Conservation (phyloP, 2,329 filamentous ascomycete genomes). For the Neocucurbitaria cava region DNA sequence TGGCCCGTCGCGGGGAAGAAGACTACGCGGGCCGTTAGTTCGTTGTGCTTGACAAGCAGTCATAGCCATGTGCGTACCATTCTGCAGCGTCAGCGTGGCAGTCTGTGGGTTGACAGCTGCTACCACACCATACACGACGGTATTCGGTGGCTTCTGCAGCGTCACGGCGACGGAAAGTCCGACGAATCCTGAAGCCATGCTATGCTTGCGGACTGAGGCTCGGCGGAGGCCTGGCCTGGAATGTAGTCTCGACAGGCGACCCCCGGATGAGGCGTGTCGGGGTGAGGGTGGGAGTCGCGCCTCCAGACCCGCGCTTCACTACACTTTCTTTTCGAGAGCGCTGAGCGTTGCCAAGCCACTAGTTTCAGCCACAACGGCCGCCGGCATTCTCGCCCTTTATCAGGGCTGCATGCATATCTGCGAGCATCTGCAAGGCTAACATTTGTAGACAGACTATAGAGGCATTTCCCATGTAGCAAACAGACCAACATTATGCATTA, state of each 20-base stretch:
- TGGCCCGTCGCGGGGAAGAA: conserved; percentile 63
- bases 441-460: background rate
- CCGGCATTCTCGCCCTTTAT: conserved; percentile 4
- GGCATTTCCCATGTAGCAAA: background rate
- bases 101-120: conserved; percentile 71
- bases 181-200: conserved; percentile 74
- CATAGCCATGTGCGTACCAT: conserved; percentile 66
- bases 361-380: conserved; percentile 10
- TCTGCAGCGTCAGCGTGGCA: conserved; percentile 67
- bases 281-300: conserved; percentile 12
- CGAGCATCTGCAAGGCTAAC: background rate
- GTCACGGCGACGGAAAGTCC: conserved; percentile 79
- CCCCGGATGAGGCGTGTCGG: conserved; percentile 8
- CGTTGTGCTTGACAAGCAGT: conserved; percentile 16
- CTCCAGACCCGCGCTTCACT: background rate
- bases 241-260: conserved; percentile 4
- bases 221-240: background rate
- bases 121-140: conserved; percentile 73
- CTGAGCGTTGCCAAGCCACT: conserved; percentile 1
- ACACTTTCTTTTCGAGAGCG: conserved; percentile 7
- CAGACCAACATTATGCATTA: background rate
- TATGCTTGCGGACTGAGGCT: conserved; percentile 53
- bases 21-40: conserved; percentile 43
- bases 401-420: conserved; percentile 1
- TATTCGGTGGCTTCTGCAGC: conserved; percentile 69